Evolutionary conservation across 257 asterid species (phyloP).

Genomic region (Linderniella brevidens): DNA sequence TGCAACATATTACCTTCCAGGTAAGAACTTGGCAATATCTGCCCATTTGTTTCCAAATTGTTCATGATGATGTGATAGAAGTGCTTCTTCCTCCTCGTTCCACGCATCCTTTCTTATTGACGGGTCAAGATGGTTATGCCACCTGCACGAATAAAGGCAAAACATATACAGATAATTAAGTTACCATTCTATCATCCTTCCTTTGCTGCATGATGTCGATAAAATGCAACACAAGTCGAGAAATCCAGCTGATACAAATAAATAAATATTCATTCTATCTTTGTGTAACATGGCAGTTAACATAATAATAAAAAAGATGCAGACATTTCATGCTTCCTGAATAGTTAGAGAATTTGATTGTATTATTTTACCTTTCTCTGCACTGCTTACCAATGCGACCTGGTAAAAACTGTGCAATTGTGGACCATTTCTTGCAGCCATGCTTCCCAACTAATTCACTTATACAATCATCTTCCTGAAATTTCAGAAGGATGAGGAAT

Average conservation of each 20-base stretch:
- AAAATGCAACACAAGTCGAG: too few species aligned
- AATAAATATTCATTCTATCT: too few species aligned
- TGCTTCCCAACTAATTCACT: slow-evolving; percentile 38
- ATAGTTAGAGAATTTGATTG: slow-evolving; percentile 4
- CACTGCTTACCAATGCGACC: slow-evolving; percentile 95
- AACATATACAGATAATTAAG: too few species aligned
- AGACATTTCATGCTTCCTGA: neutral
- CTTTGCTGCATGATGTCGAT: too few species aligned
- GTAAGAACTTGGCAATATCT: slow-evolving; percentile 57
- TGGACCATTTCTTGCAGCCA: slow-evolving; percentile 61
- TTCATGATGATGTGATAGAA: slow-evolving; percentile 35
- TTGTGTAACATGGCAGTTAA: too few species aligned
- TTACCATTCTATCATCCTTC: too few species aligned
- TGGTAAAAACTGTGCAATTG: slow-evolving; percentile 41
- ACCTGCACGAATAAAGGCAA: slow-evolving; percentile 26
- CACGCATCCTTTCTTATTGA: slow-evolving; percentile 57
- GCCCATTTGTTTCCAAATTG: slow-evolving; percentile 72
- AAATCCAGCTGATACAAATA: too few species aligned
- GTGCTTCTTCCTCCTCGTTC: slow-evolving; percentile 50
- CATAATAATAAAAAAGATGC: neutral
- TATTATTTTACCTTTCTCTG: slow-evolving; percentile 61
- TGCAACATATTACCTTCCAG: slow-evolving; percentile 56
- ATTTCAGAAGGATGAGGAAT: slow-evolving; percentile 9
- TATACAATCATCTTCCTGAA: slow-evolving; percentile 65
- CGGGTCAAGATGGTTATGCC: slow-evolving; percentile 85